A percentile compares a stretch with the other conserved stretches of the same genome.
phyloP scores from a whole-genome alignment of 768 basidiomycete species.

The Lactarius evosmus region DNA sequence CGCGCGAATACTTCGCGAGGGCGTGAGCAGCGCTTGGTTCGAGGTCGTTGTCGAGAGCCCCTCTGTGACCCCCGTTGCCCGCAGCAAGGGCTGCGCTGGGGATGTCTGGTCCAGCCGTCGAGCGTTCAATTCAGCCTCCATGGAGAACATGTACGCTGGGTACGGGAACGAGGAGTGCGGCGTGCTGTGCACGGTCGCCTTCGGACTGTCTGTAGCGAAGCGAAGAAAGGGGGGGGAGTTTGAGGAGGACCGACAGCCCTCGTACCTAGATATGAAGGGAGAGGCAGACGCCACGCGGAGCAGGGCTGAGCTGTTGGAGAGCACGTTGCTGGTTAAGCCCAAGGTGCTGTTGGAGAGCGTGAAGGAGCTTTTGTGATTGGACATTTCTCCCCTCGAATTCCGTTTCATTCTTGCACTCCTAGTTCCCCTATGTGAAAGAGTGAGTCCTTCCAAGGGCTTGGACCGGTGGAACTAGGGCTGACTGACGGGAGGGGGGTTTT shows the following conservation, averaged over 20 bases:
- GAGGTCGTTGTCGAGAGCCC: slow-evolving; percentile 29
- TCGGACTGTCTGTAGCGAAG: slow-evolving; percentile 24
- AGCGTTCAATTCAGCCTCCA: slow-evolving; percentile 17
- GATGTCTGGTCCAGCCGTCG: slow-evolving; percentile 11
- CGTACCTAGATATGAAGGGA: slow-evolving; percentile 22
- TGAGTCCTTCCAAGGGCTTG: slow-evolving; percentile 6
- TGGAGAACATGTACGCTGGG: slow-evolving; percentile 29
- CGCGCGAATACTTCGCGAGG: slow-evolving; percentile 33
- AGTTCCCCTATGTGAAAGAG: slow-evolving; percentile 20
- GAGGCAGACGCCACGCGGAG: slow-evolving; percentile 16
- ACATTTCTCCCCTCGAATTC: slow-evolving; percentile 8
- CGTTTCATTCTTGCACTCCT: slow-evolving; percentile 20
- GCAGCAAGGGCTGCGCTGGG: slow-evolving; percentile 4
- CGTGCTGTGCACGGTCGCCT: slow-evolving; percentile 25
- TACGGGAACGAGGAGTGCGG: slow-evolving; percentile 24
- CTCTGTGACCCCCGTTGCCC: slow-evolving; percentile 1
- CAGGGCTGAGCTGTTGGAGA: slow-evolving; percentile 18
- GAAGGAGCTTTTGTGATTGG: slow-evolving; percentile 27
- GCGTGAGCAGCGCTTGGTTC: slow-evolving; percentile 36
- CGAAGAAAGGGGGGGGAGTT: slow-evolving; percentile 20
- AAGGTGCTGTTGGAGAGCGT: slow-evolving; percentile 30
- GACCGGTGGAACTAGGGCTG: slow-evolving; percentile 1
- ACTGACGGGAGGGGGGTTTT: slow-evolving; percentile 2
- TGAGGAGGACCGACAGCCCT: slow-evolving; percentile 8
- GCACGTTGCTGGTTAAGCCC: slow-evolving; percentile 28